Evolutionary conservation across 257 asterid genomes (phyloP), one percentile per base, ranked within the genome.

Genomic region (Petunia axillaris): DNA sequence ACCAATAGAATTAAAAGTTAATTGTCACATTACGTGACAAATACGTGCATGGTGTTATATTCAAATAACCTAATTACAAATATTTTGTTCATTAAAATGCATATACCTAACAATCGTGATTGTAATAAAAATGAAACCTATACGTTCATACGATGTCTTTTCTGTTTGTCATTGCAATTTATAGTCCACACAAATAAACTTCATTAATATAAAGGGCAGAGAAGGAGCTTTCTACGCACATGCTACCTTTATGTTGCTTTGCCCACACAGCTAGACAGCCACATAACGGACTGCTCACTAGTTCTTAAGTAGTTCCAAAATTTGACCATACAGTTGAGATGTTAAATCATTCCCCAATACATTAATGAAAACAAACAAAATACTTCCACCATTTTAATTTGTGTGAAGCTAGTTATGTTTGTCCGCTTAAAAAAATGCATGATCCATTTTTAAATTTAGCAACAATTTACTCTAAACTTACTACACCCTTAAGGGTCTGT

Each of bases 211-310:
- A 46, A 46, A 8, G 10, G 41, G 16, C 37, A 8, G 40, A 68
- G 16, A 68, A 46, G 16, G 41, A 70, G 77, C 43, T 70, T 46
- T 70, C 59, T 70, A 9, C 9, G 43, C 59, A 70, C 59, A 70
- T 71, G 77, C 77, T 10, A 71, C 77, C 35, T 71, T 71, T 48
- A 25, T 35, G 60, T 15, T 52, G 15, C 57, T 52, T 52, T 2
- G 15, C 15, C 57, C 57, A 52, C 3, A 10, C 57, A 52, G 15
- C 15, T 52, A 52, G 2, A 15, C 57, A 52, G 57, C 48, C 60
- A 48, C 11, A 46, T 25, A 71, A 71, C 35, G 48, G 44, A 71
- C 44, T 48, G 15, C 35, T 48, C 46, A 52, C 25, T 25, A 25
- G 1, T 52, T 52, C 57, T 52, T 10, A 4, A 39, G 25, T 25